These are phyloP conservation scores for Fusarium musae DNA, from an alignment of 2,329 filamentous ascomycete species.

Conservation along the genomic window DNA sequence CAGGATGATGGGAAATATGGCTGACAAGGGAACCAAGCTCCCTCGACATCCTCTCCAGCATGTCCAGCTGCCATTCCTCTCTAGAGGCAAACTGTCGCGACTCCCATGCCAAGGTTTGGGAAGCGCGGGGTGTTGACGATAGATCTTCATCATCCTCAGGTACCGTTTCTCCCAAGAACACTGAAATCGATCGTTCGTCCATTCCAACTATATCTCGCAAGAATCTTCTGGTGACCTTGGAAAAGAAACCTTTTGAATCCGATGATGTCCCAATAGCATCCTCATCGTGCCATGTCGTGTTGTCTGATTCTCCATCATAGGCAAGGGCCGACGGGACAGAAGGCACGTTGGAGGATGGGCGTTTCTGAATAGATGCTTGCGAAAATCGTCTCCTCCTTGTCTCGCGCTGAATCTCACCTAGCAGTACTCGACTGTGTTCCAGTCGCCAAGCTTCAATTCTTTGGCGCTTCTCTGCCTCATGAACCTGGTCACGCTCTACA, in stretches of 20 bases:
- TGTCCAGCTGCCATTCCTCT: conserved; percentile 76
- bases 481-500: conserved; percentile 63
- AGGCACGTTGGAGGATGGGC: conserved; percentile 43
- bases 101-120: conserved; percentile 47
- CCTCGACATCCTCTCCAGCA: conserved; percentile 85
- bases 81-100: conserved; percentile 47
- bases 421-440: conserved; percentile 85
- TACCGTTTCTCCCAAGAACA: conserved; percentile 86
- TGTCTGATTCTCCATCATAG: conserved; percentile 51
- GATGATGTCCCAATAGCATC: conserved; percentile 56
- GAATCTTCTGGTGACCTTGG: conserved; percentile 83
- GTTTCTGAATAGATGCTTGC: conserved; percentile 57
- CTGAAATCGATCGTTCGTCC: conserved; percentile 83
- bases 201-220: conserved; percentile 92
- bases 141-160: conserved; percentile 62
- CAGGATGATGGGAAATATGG: conserved; percentile 82
- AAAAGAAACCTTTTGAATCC: conserved; percentile 77
- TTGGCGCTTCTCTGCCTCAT: conserved; percentile 79
- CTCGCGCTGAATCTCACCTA: conserved; percentile 91
- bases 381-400: conserved; percentile 76
- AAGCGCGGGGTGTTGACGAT: conserved; percentile 60
- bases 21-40: conserved; percentile 88
- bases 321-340: conserved; percentile 43
- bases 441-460: conserved; percentile 92
- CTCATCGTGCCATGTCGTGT: conserved; percentile 65